Base-by-base conservation (phyloP, 257 asterid species). In the Nyctanthes arbortristis region DNA sequence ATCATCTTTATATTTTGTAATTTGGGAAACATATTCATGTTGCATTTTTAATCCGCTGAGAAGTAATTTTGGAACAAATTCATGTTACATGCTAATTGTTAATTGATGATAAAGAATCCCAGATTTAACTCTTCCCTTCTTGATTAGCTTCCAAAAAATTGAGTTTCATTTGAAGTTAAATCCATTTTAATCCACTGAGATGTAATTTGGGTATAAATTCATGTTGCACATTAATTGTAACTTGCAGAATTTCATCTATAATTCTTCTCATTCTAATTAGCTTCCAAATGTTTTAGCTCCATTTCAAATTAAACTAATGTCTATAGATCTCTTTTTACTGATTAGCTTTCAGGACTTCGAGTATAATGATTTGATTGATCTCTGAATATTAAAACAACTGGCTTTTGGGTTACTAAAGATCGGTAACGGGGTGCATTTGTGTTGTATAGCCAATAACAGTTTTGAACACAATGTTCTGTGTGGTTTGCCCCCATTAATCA, bases 321-420 rank as follows among this genome's bases (percentile, higher is more conserved):
- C n/a, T n/a, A n/a, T n/a, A 45, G 60, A 60, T 69, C 22, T 30
- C 1, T 31, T 66, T 55, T 56, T 14, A 62, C 22, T 62, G 54
- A 25, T 32, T 62, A 25, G 22, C 37, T 34, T 33, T 10, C 3
- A 35, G 27, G 13, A 69, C 24, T 35, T 35, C 10, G 6, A 35
- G 40, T 1, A 35, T 5, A 35, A 5, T 5, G 10, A 35, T 35
- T 35, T 35, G 40, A 8, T 52, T 22, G 30, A 52, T 52, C 30
- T 20, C 29, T 7, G 22, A 52, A 52, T 52, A 52, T 52, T 52
- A 22, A 2, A 47, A 43, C 14, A 40, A 40, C 22, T 49, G 58
- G 8, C 5, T 49, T 49, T n/a, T 49, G 3, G n/a, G 16, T 55
- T 39, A 14, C 29, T 67, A 63, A 47, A 22, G 56, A 56, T 54